A percentile compares a stretch with the other conserved stretches of the same genome.
These are phyloP conservation scores for Pichia cactophila DNA, from an alignment of 1,139 yeast species.

Conservation along the genomic window DNA sequence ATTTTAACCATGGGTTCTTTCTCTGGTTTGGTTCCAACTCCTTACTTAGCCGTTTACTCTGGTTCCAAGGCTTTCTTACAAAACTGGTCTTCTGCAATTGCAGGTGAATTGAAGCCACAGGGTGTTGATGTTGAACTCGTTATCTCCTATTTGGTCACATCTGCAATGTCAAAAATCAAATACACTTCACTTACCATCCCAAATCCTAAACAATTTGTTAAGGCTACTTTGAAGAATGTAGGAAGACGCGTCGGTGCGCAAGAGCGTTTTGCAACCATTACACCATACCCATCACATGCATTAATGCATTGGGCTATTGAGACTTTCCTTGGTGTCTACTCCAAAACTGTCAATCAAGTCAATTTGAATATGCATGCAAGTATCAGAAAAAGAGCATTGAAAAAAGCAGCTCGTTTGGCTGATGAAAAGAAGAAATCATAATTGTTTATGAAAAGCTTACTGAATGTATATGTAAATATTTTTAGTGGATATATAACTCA, in stretches of 20 bases:
- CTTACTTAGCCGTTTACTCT: constrained; percentile 85
- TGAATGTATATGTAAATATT: too few species aligned
- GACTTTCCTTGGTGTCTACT: constrained; percentile 73
- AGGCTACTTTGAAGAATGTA: constrained; percentile 52
- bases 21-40: constrained; percentile 91
- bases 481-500: too few species aligned
- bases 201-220: constrained; percentile 71
- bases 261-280: constrained; percentile 75
- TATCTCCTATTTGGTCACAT: constrained; percentile 85
- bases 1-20: constrained; percentile 94
- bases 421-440: constrained; percentile 11
- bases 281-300: constrained; percentile 96
- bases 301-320: constrained; percentile 81
- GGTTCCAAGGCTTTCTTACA: constrained; percentile 96
- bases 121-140: constrained; percentile 81
- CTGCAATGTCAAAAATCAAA: constrained; percentile 92
- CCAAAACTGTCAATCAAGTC: constrained; percentile 57
- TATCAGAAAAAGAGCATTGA: constrained; percentile 76
- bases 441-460: too few species aligned
- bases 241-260: constrained; percentile 93
- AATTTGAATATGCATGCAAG: constrained; percentile 72
- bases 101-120: constrained; percentile 68
- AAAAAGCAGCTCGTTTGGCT: constrained; percentile 53
- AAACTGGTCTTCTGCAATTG: constrained; percentile 82
- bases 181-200: constrained; percentile 73